Conservation (phyloP, 257 asterid species). For the Agastache rugosa region DNA sequence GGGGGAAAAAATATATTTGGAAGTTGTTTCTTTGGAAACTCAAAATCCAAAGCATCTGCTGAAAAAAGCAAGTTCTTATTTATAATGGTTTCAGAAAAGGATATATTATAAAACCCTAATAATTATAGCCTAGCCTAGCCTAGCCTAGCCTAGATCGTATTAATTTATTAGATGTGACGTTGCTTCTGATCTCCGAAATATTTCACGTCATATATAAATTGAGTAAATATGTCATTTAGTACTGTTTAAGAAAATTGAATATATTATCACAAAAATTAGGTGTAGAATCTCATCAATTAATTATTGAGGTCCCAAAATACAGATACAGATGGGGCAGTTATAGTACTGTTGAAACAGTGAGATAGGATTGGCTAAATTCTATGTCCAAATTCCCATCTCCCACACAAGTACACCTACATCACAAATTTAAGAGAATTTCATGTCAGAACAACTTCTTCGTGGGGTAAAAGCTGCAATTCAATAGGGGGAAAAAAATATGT, state of each 20-base stretch:
- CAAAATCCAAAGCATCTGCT: not conserved
- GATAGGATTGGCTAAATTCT: not conserved
- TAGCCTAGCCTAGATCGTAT: too few relatives aligned
- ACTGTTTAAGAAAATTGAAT: slow-evolving; percentile 4
- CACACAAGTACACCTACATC: not conserved
- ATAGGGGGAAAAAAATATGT: not conserved
- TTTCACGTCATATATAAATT: not conserved
- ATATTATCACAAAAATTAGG: slow-evolving; percentile 23
- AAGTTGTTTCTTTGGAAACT: not conserved
- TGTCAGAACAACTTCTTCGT: not conserved
- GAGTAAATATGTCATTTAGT: not conserved
- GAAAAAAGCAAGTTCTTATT: too few relatives aligned
- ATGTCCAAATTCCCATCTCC: not conserved
- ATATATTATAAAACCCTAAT: too few relatives aligned
- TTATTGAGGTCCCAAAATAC: slow-evolving; percentile 25
- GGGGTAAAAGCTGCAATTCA: not conserved
- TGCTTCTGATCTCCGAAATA: not conserved
- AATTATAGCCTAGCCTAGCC: too few relatives aligned
- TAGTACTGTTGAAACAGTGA: slow-evolving; percentile 17
- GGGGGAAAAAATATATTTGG: too few relatives aligned
- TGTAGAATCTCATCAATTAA: slow-evolving; percentile 13
- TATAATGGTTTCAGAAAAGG: too few relatives aligned
- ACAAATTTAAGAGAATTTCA: not conserved
- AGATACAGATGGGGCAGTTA: slow-evolving; percentile 30
- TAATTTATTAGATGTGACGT: slow-evolving; percentile 23